A percentile compares a stretch with the other conserved stretches of the same genome.
These are phyloP conservation scores for Silybum marianum DNA, from an alignment of 129 eudicot species.

Conservation along the genomic window DNA sequence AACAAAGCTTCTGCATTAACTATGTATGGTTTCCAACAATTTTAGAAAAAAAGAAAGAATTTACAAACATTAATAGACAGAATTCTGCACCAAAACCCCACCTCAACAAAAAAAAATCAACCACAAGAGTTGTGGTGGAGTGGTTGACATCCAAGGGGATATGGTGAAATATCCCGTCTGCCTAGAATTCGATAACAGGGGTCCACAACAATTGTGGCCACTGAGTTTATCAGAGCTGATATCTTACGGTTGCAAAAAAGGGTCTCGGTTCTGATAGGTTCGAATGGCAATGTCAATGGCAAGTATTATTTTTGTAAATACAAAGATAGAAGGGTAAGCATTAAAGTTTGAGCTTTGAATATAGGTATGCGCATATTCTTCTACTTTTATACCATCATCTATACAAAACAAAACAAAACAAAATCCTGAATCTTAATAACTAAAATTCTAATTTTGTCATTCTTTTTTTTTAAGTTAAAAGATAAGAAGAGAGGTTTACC, in stretches of 20 bases:
- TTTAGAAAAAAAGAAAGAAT: too few relatives aligned
- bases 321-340: background rate
- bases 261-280: background rate
- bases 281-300: background rate
- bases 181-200: too few relatives aligned
- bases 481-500: background rate
- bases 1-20: too few relatives aligned
- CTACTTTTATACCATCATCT: slow-evolving; percentile 1
- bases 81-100: background rate
- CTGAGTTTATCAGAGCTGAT: too few relatives aligned
- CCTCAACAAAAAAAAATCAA: too few relatives aligned
- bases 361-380: background rate
- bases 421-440: slow-evolving; percentile 2
- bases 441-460: background rate
- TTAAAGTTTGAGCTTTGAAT: background rate
- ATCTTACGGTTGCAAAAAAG: too few relatives aligned
- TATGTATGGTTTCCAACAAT: too few relatives aligned
- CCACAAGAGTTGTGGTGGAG: background rate
- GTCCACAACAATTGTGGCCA: too few relatives aligned
- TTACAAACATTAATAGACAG: background rate
- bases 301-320: background rate
- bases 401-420: background rate
- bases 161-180: too few relatives aligned
- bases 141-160: too few relatives aligned
- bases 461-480: background rate